These are phyloP conservation scores for Epichloe bromicola DNA, from an alignment of 2,329 filamentous ascomycete species.

Conservation along the genomic window DNA sequence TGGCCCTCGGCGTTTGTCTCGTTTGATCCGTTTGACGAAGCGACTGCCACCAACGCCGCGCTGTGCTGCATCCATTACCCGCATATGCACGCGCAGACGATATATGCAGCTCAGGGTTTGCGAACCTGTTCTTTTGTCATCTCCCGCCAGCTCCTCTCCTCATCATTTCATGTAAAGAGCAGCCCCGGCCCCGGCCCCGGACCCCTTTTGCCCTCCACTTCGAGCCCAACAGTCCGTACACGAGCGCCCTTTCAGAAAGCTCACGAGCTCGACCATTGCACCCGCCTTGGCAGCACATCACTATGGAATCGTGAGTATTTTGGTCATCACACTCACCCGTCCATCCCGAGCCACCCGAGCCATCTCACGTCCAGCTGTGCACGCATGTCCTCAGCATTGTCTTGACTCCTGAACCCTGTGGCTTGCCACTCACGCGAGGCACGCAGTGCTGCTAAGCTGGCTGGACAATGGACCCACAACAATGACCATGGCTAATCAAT, in stretches of 20 bases:
- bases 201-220: not conserved
- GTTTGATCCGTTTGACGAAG: not conserved
- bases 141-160: not conserved
- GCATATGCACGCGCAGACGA: not conserved
- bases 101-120: not conserved
- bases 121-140: not conserved
- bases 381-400: not conserved
- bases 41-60: not conserved
- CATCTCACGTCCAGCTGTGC: not conserved
- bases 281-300: not conserved
- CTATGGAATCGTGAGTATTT: constrained; percentile 1
- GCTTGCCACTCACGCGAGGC: not conserved
- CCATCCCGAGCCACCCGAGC: not conserved
- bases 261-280: not conserved
- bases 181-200: not conserved
- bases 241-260: not conserved
- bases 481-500: constrained; percentile 10
- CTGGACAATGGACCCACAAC: not conserved
- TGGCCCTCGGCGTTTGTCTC: not conserved
- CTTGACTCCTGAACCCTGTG: not conserved
- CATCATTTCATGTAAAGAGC: not conserved
- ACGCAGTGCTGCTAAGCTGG: too few species aligned
- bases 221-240: not conserved
- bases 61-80: not conserved
- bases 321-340: not conserved